phyloP scores from a whole-genome alignment of 306 rosid species.

The Cicer bijugum region DNA sequence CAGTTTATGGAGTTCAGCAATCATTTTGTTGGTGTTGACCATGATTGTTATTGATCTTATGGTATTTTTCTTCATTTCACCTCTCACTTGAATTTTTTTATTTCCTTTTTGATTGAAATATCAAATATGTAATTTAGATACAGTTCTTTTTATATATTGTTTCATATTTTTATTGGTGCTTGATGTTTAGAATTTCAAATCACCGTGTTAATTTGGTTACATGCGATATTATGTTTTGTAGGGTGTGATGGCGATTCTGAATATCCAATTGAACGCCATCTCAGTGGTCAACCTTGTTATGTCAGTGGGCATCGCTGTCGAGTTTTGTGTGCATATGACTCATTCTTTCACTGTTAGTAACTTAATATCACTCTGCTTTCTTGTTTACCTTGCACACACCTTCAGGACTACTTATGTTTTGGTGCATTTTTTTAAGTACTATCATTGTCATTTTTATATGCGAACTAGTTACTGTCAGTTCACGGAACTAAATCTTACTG shows the following conservation, averaged over 20 bases:
- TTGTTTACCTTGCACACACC: constrained; percentile 8
- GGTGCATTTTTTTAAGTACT: not conserved
- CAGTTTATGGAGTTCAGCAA: constrained; percentile 94
- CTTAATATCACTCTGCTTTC: constrained; percentile 57
- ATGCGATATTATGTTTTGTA: constrained; percentile 50
- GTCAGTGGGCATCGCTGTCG: constrained; percentile 98
- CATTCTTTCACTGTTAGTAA: constrained; percentile 91
- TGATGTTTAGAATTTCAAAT: constrained; percentile 28
- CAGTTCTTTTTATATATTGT: constrained; percentile 14
- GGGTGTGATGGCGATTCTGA: constrained; percentile 97
- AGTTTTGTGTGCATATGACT: constrained; percentile 93
- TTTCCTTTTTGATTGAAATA: constrained; percentile 23
- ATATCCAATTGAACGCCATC: constrained; percentile 93
- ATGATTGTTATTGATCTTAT: constrained; percentile 93
- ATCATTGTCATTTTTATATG: constrained; percentile 17
- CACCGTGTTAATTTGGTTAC: constrained; percentile 38
- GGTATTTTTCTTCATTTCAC: constrained; percentile 58
- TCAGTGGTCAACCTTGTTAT: constrained; percentile 95
- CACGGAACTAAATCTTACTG: constrained; percentile 18
- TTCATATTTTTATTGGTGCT: constrained; percentile 32
- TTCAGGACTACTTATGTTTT: not conserved
- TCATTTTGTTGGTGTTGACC: constrained; percentile 84
- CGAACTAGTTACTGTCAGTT: constrained; percentile 20
- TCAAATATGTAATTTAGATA: constrained; percentile 23
- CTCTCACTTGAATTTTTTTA: constrained; percentile 10